Base-by-base conservation (phyloP, 2,329 filamentous ascomycete genomes). In the Pseudopyricularia cyperi region DNA sequence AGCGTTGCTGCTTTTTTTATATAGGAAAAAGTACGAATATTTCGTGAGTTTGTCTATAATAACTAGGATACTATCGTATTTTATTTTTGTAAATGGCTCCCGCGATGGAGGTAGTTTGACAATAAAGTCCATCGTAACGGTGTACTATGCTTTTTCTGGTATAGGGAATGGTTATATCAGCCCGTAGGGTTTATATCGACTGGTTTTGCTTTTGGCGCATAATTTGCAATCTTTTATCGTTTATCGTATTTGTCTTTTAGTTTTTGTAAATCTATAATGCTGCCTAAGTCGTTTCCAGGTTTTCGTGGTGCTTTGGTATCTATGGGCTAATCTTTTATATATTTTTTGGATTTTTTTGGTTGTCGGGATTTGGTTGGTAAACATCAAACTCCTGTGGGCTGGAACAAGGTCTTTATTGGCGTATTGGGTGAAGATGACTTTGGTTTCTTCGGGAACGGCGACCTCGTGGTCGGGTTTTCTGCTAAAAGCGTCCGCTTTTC, bases 391-490 rank as follows among this genome's bases (percentile, higher is more conserved):
- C n/a, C n/a, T n/a, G n/a, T n/a, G 28, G 28, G 28, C 9, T 4
- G 28, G 4, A 5, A 30, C 9, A 30, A 30, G 28, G 28, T 30
- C 5, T 47, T 47, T 11, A 9, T 47, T 17, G 12, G 62, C 55
- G 63, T 61, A 58, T 60, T 62, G 59, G n/a, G 62, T 61, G 48
- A 62, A 19, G 59, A 64, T 63, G 32, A 55, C 55, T 17, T 59
- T 59, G 1, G 14, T 47, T 47, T 47, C 17, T 47, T n/a, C 15
- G 24, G 24, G 9, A 2, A 17, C n/a, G 8, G 24, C n/a, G 61
- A 60, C 51, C 60, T 61, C 19, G 61, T 61, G 48, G 61, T 61
- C 6, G 58, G 62, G 57, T 62, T 61, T 17, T 47, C 52, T 7
- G 28, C 51, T 57, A 3, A 62, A 50, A 22, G 53, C 51, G 51